These are phyloP conservation scores for Yueomyces sp. DNA, from an alignment of 1,139 yeast species.

Conservation along the genomic window DNA sequence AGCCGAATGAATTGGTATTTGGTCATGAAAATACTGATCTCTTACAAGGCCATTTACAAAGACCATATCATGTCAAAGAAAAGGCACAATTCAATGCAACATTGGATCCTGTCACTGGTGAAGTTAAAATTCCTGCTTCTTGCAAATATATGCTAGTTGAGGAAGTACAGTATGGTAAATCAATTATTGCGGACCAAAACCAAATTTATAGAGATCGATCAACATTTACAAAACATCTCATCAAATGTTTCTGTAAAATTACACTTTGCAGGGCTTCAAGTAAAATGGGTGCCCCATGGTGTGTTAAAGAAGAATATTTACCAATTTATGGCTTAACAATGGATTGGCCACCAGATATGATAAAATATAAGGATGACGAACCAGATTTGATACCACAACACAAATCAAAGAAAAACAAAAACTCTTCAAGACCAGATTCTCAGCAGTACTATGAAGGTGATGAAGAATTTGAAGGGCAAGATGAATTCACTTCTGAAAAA, in stretches of 20 bases:
- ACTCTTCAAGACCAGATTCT: not conserved
- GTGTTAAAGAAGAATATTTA: constrained; percentile 62
- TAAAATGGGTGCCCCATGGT: constrained; percentile 93
- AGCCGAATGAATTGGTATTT: constrained; percentile 3
- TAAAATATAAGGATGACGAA: constrained; percentile 22
- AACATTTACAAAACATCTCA: constrained; percentile 77
- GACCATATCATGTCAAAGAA: constrained; percentile 46
- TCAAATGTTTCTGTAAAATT: constrained; percentile 78
- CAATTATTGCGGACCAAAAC: constrained; percentile 59
- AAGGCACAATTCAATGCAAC: constrained; percentile 40
- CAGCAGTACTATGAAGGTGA: not conserved
- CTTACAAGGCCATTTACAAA: constrained; percentile 21
- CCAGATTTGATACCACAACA: constrained; percentile 10
- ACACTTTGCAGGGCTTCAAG: constrained; percentile 65
- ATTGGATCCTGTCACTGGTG: constrained; percentile 25
- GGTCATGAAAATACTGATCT: constrained; percentile 2
- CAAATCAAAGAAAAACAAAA: constrained; percentile 20
- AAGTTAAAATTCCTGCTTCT: constrained; percentile 45
- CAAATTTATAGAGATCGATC: constrained; percentile 75
- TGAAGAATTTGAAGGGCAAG: not conserved
- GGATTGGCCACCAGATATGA: constrained; percentile 24
- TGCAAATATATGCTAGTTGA: constrained; percentile 56
- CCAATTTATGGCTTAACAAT: constrained; percentile 27
- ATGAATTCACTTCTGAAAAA: not conserved
- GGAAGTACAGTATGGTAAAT: constrained; percentile 36